These are phyloP conservation scores for Simmondsia chinensis DNA, from an alignment of 148 eudicot genomes.

Conservation along the genomic window DNA sequence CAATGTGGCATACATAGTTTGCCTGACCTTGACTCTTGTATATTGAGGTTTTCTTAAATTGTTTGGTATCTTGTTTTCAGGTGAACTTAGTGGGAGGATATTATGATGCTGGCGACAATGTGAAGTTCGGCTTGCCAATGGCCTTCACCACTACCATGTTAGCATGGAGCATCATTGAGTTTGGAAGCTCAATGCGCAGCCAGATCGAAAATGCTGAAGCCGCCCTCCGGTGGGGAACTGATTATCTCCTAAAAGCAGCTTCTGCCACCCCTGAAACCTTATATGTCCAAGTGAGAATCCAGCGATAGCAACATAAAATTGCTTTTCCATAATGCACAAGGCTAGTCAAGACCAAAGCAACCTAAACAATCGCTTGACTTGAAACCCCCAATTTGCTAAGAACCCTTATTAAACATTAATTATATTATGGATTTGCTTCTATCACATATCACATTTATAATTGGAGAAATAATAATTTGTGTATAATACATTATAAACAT, in stretches of 20 bases:
- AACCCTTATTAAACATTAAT: too few relatives aligned
- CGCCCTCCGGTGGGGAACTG: conserved; percentile 74
- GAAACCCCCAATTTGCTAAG: neutral
- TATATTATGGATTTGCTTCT: too few relatives aligned
- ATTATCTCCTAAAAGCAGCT: conserved; percentile 86
- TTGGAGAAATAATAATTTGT: too few relatives aligned
- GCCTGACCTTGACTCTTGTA: neutral
- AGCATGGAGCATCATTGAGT: conserved; percentile 79
- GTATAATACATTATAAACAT: too few relatives aligned
- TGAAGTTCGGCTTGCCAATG: conserved; percentile 92
- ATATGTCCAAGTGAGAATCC: conserved; percentile 54
- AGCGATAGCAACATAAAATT: too few relatives aligned
- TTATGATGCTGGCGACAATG: conserved; percentile 90
- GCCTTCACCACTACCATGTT: conserved; percentile 76
- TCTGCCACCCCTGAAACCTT: conserved; percentile 54
- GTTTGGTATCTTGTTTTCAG: conserved; percentile 15
- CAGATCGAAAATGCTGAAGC: conserved; percentile 46
- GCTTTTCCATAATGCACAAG: neutral
- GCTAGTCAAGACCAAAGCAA: neutral
- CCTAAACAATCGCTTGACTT: neutral
- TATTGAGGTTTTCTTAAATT: neutral
- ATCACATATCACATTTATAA: neutral
- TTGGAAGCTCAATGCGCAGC: conserved; percentile 53
- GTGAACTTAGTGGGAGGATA: conserved; percentile 85
- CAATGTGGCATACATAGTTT: neutral